Base-by-base conservation (phyloP, 306 rosid species). In the Cucurbita argyrosperma region DNA sequence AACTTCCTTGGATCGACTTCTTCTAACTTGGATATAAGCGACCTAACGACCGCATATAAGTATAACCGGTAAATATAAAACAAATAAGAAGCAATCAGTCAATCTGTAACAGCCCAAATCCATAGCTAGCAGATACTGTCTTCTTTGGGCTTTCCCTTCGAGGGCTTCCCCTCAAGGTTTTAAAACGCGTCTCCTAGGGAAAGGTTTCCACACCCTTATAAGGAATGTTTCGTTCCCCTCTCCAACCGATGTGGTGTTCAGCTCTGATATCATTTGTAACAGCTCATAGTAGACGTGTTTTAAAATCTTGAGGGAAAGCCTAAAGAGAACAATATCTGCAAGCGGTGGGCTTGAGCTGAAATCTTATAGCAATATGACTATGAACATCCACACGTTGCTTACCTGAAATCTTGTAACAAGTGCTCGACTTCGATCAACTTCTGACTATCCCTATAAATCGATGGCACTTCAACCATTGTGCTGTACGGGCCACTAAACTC, bases 401-500 rank as follows among this genome's bases (percentile, higher is more conserved):
- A 89, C 99, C 89, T 91, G 87, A 89, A 95, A 85, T 91, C 84
- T 79, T 95, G 99, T 45, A 91, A 88, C 84, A 95, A 73, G 74
- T 85, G 84, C 71, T 85, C 90, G 1, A 88, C 77, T 75, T 89
- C 91, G 26, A 87, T 81, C 43, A 86, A 82, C 72, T 91, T 95
- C 79, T 84, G 87, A 79, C 75, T 83, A 46, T 91, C 97, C 76
- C 88, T 87, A 82, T 88, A 84, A 75, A 95, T 90, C 92, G 96
- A 87, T 6, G 96, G 85, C 55, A 95, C 90, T 85, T 95, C 99
- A 81, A 95, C 88, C 97, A 91, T 95, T 70, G 96, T 87, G 90
- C 96, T 95, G 80, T 95, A 95, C 8, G 99, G 99, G 38, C 97
- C 97, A 62, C 99, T 95, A 75, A 95, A 91, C 81, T 95, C 97